A percentile compares a stretch with the other conserved stretches of the same genome.
These are phyloP conservation scores for Solanum hybrid DNA, from an alignment of 305 asterid genomes.

Conservation along the genomic window DNA sequence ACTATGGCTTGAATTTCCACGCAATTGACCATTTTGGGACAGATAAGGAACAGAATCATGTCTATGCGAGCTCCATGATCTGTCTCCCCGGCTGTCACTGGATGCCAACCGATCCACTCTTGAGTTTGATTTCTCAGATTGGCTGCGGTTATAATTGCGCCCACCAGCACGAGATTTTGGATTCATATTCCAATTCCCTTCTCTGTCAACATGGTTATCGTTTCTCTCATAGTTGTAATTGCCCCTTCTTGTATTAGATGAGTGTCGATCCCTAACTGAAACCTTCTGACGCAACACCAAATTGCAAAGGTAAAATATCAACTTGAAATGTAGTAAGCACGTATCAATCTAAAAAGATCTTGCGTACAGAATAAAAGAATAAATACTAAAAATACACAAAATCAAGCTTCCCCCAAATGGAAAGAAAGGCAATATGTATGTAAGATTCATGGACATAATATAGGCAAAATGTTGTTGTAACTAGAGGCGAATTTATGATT, in stretches of 20 bases:
- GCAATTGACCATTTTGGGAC: slow-evolving; percentile 61
- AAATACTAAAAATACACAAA: background rate
- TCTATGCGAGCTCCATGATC: slow-evolving; percentile 55
- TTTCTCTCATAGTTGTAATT: slow-evolving; percentile 65
- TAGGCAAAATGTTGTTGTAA: background rate
- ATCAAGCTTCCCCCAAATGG: background rate
- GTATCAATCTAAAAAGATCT: background rate
- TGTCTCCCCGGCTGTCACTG: slow-evolving; percentile 51
- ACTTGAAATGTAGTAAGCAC: background rate
- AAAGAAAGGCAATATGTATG: background rate
- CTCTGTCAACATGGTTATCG: slow-evolving; percentile 60
- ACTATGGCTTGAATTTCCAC: slow-evolving; percentile 44
- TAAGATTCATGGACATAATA: background rate
- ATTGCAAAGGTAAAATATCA: slow-evolving; percentile 12
- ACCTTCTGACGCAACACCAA: slow-evolving; percentile 51
- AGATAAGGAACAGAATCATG: slow-evolving; percentile 45
- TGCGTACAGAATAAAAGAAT: background rate
- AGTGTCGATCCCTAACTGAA: slow-evolving; percentile 60
- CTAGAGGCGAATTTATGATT: background rate
- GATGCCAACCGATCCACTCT: slow-evolving; percentile 50
- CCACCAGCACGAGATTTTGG: slow-evolving; percentile 58
- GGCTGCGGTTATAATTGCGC: slow-evolving; percentile 55
- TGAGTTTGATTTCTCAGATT: slow-evolving; percentile 56
- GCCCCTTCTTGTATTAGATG: slow-evolving; percentile 63
- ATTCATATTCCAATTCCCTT: slow-evolving; percentile 59